Base-by-base conservation (phyloP, 139 green algal genomes). In the Chlorella ohadii region DNA sequence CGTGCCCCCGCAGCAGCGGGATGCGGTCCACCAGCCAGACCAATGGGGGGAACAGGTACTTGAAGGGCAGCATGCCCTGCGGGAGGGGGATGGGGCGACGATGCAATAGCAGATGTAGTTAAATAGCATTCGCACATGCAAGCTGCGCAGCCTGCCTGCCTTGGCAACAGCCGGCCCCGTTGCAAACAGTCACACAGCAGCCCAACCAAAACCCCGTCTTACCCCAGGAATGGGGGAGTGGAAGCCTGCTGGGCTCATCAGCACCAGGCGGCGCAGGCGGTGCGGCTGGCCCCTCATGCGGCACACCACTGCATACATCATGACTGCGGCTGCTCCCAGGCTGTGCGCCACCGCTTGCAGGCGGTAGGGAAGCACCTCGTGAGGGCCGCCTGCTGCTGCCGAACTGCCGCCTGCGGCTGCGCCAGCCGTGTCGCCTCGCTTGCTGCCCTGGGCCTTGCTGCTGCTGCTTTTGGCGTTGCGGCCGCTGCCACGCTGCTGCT, bases 211-310 rank as follows among this genome's bases (percentile, higher is more conserved):
- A n/a, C 44, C 44, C 44, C 56, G 36, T 3, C 81, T 47, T 65
- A 86, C 82, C 63, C 64, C n/a, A 5, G 86, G 86, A 20, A 90
- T 67, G 11, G n/a, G 28, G 34, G 87, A 39, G 75, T 95, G 94
- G 82, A 97, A 96, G 73, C 94, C 94, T 0, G 94, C 94, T 19
- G 94, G 94, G 38, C 89, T 95, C 56, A 98, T 89, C 75, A 98
- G 89, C 36, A 98, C 88, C 64, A 98, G 84, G 38, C 92, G 87
- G 33, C 75, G 81, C 27, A 98, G 76, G 77, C 90, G 88, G 59
- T 95, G 91, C 2, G 91, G 91, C n/a, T 83, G 64, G 1, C 85
- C 79, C 17, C 66, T 31, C 72, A 78, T 67, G 59, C 74, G 34
- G n/a, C 81, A 73, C 47, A 41, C 82, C 28, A 89, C 82, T 9